These are phyloP conservation scores for Kluyveromyces sp. DNA, from an alignment of 1,139 yeast genomes.

Conservation along the genomic window DNA sequence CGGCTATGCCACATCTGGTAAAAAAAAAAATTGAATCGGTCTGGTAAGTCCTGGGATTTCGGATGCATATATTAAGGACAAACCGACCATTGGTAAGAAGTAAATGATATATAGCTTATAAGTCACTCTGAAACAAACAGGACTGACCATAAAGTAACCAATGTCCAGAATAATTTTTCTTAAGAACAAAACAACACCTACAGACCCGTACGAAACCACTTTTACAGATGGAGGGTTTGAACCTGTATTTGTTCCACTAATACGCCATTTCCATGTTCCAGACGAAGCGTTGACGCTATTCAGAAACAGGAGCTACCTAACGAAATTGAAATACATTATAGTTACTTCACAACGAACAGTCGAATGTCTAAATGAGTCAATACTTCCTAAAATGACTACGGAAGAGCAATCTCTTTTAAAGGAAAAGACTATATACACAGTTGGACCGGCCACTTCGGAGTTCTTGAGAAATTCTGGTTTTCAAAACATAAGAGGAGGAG, in stretches of 20 bases:
- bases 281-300: slow-evolving; percentile 38
- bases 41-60: too few species aligned
- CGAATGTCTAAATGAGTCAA: slow-evolving; percentile 55
- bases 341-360: slow-evolving; percentile 93
- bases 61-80: too few species aligned
- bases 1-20: too few species aligned
- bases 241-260: slow-evolving; percentile 58
- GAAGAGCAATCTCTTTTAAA: slow-evolving; percentile 28
- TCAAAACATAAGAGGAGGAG: slow-evolving; percentile 60
- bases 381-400: slow-evolving; percentile 23
- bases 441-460: slow-evolving; percentile 80
- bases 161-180: slow-evolving; percentile 34
- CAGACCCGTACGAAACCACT: slow-evolving; percentile 51
- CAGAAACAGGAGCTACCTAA: slow-evolving; percentile 36
- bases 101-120: too few species aligned
- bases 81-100: too few species aligned
- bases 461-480: slow-evolving; percentile 62
- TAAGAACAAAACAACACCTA: slow-evolving; percentile 61
- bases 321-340: slow-evolving; percentile 44
- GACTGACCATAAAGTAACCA: background rate
- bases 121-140: too few species aligned
- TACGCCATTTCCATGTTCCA: slow-evolving; percentile 52
- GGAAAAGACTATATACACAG: slow-evolving; percentile 63
- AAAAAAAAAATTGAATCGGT: too few species aligned
- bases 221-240: slow-evolving; percentile 33